Evolutionary conservation across 139 green algal genomes (phyloP).

Genomic region (Desmodesmus armatus): DNA sequence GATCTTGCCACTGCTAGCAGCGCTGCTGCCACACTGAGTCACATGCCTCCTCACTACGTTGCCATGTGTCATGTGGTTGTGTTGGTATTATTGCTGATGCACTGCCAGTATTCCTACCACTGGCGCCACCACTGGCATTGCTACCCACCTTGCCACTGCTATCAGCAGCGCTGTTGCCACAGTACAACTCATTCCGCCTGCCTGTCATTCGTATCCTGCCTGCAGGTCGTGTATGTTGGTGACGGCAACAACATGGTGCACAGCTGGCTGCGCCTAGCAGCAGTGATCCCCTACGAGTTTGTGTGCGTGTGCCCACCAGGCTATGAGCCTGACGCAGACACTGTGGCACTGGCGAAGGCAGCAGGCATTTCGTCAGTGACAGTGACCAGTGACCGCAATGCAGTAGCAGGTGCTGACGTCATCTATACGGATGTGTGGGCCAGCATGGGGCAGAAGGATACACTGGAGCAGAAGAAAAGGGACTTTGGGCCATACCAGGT

Average conservation of each 20-base stretch:
- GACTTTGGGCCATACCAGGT: conserved; percentile 94
- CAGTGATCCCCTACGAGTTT: conserved; percentile 91
- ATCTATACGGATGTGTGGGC: conserved; percentile 99
- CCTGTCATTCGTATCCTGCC: too few relatives aligned
- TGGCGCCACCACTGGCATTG: too few relatives aligned
- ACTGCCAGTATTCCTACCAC: background rate
- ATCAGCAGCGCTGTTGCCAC: too few relatives aligned
- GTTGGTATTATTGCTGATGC: too few relatives aligned
- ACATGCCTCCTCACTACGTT: too few relatives aligned
- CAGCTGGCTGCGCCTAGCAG: conserved; percentile 91
- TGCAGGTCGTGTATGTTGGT: conserved; percentile 90
- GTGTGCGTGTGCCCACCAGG: conserved; percentile 93
- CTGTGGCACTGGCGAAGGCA: conserved; percentile 70
- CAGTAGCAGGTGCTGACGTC: conserved; percentile 93
- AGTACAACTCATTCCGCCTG: too few relatives aligned
- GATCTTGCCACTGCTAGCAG: too few relatives aligned
- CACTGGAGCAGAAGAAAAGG: conserved; percentile 82
- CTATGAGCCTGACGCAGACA: conserved; percentile 93
- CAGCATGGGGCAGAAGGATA: conserved; percentile 98
- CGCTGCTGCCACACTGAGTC: too few relatives aligned
- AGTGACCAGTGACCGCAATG: conserved; percentile 63
- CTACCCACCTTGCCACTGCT: too few relatives aligned
- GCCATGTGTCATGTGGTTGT: too few relatives aligned
- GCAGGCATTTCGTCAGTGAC: conserved; percentile 62
- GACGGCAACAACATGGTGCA: conserved; percentile 99